Conservation (phyloP, 2,329 filamentous ascomycete genomes). For the Apiospora phragmitis region DNA sequence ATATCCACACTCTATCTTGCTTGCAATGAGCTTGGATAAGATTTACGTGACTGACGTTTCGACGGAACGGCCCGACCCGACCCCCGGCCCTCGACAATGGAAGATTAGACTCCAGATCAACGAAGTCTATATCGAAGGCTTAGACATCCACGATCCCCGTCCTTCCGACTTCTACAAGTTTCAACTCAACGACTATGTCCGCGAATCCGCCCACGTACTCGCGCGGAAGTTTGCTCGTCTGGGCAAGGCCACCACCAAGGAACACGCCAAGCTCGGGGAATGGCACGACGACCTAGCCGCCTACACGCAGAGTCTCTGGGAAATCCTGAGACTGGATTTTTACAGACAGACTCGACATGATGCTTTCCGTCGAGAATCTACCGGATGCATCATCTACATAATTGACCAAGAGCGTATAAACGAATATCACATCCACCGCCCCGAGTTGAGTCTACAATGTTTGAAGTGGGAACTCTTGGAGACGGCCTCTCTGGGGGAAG, state of each 20-base stretch:
- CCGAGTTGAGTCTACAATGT: not conserved
- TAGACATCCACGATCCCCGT: not conserved
- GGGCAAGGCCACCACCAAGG: not conserved
- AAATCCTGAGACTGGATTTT: not conserved
- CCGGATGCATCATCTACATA: not conserved
- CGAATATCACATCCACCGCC: not conserved
- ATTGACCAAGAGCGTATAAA: not conserved
- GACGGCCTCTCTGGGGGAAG: not conserved
- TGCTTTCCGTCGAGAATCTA: not conserved
- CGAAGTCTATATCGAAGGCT: not conserved
- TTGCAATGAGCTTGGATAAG: not conserved
- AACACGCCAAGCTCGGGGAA: not conserved
- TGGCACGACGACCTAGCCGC: not conserved
- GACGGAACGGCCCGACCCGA: not conserved
- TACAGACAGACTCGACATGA: not conserved
- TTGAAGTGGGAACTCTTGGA: conserved; percentile 2
- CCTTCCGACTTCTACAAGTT: not conserved
- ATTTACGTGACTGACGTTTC: conserved; percentile 1
- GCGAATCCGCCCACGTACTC: not conserved
- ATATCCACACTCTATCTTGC: not conserved
- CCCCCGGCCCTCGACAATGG: not conserved
- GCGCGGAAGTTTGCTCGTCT: not conserved
- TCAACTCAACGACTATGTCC: not conserved
- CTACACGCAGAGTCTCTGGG: not conserved
- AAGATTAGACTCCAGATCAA: not conserved